Percentiles rank a stretch among this genome's conserved stretches.
Conservation (phyloP, 768 basidiomycete genomes). For the Amanita pseudoporphyria region DNA sequence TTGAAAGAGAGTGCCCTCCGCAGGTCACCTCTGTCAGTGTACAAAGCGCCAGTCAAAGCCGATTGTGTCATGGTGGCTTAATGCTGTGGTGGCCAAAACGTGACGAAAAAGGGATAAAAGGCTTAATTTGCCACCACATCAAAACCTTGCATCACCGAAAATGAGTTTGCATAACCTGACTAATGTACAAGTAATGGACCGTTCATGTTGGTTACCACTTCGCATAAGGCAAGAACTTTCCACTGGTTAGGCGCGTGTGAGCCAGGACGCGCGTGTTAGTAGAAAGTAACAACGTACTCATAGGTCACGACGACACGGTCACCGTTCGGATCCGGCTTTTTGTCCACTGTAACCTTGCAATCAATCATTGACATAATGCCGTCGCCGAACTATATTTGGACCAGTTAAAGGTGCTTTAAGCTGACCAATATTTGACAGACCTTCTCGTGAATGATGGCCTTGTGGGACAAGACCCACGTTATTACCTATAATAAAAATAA, state of each 20-base stretch:
- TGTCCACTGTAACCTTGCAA: conserved; percentile 58
- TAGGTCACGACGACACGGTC: conserved; percentile 74
- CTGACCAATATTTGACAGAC: conserved; percentile 17
- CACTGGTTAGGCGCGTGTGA: conserved; percentile 29
- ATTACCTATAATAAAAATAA: neutral
- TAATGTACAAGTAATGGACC: neutral
- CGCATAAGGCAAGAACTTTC: conserved; percentile 69
- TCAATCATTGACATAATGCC: conserved; percentile 90
- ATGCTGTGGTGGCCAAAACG: too few species aligned
- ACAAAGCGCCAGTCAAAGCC: too few species aligned
- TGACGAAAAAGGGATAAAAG: too few species aligned
- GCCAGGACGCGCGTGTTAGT: neutral
- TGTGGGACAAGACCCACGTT: neutral
- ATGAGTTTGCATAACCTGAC: neutral
- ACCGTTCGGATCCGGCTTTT: conserved; percentile 68
- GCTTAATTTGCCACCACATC: too few species aligned
- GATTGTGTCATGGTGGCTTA: too few species aligned
- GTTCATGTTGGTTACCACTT: conserved; percentile 37
- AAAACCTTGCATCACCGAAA: neutral
- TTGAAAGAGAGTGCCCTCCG: too few species aligned
- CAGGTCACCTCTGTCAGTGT: too few species aligned
- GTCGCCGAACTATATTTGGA: conserved; percentile 55
- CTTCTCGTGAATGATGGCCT: conserved; percentile 76
- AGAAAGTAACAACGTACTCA: conserved; percentile 41
- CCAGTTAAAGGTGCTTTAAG: neutral